Evolutionary conservation across 106 monocot genomes (phyloP).

Genomic region (Chionographis japonica): DNA sequence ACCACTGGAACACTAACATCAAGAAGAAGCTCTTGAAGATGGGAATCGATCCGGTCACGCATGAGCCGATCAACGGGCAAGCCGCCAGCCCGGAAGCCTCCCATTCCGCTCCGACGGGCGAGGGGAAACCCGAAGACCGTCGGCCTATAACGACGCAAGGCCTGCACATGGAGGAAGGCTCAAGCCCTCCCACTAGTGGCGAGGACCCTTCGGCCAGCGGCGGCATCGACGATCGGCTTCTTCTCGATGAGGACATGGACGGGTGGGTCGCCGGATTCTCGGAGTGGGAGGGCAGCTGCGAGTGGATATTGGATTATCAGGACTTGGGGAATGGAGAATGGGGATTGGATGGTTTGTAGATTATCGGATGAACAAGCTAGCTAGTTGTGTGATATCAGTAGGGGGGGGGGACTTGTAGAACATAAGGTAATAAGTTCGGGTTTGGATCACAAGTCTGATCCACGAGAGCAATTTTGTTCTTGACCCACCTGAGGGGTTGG

Average conservation of each 20-base stretch:
- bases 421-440: no score
- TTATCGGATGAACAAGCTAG: not conserved
- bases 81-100: not conserved
- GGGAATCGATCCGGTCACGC: slow-evolving; percentile 67
- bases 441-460: no score
- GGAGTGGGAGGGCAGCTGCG: slow-evolving; percentile 33
- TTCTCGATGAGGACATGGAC: slow-evolving; percentile 20
- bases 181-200: slow-evolving; percentile 4
- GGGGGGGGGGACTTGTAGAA: no score
- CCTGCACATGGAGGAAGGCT: not conserved
- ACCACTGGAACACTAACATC: slow-evolving; percentile 89
- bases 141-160: not conserved
- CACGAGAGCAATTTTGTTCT: no score
- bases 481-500: no score
- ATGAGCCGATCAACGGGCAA: slow-evolving; percentile 36
- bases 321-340: slow-evolving; percentile 27
- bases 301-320: slow-evolving; percentile 71
- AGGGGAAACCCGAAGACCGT: slow-evolving; percentile 10
- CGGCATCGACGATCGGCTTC: slow-evolving; percentile 14
- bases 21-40: slow-evolving; percentile 82
- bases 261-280: not conserved
- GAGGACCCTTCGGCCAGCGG: slow-evolving; percentile 2
- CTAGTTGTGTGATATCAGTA: no score
- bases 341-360: slow-evolving; percentile 15
- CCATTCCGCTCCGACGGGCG: slow-evolving; percentile 3